Conservation (phyloP, 1,284 basidiomycete species). For the Schizophyllum amplum region DNA sequence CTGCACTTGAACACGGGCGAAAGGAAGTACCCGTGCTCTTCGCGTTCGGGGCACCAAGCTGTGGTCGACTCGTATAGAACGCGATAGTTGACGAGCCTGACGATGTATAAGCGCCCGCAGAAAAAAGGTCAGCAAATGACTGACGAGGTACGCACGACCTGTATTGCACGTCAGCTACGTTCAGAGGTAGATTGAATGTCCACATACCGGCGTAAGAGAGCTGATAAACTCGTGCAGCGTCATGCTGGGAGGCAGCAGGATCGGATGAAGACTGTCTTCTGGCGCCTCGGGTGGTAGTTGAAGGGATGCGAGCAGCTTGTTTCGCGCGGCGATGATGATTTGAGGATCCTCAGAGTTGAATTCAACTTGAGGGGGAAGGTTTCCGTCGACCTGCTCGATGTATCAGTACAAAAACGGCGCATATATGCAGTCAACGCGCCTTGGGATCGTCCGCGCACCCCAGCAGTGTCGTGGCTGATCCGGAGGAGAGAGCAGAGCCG, state of each 20-base stretch:
- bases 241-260: conserved; percentile 51
- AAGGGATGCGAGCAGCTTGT: conserved; percentile 45
- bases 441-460: neutral
- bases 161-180: conserved; percentile 31
- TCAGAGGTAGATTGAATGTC: conserved; percentile 9
- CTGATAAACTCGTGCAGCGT: conserved; percentile 63
- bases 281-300: conserved; percentile 56
- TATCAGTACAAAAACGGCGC: neutral
- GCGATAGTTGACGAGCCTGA: conserved; percentile 57
- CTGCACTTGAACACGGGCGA: conserved; percentile 64
- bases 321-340: conserved; percentile 43
- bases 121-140: neutral
- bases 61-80: conserved; percentile 60
- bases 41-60: conserved; percentile 67
- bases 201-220: conserved; percentile 48
- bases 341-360: conserved; percentile 27
- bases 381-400: neutral
- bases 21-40: conserved; percentile 72
- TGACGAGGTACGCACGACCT: conserved; percentile 33
- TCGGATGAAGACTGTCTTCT: conserved; percentile 55
- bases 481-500: neutral
- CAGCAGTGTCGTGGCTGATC: neutral
- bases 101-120: conserved; percentile 6
- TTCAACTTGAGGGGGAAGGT: neutral
- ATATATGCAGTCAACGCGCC: neutral